Percentiles rank a stretch among this genome's conserved stretches.
phyloP scores from a whole-genome alignment of 2,329 filamentous ascomycete species.

The Calonectria crousiana region DNA sequence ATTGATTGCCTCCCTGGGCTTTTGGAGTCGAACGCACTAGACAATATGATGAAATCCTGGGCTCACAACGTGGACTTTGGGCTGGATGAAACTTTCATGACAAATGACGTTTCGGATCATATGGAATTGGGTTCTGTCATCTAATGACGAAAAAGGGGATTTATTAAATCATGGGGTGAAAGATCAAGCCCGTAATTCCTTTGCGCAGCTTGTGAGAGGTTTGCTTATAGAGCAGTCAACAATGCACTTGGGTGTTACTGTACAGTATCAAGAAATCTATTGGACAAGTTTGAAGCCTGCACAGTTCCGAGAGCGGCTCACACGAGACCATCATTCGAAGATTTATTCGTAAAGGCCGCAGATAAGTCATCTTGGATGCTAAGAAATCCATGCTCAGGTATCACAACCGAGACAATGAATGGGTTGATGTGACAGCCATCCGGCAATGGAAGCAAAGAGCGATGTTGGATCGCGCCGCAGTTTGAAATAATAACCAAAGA shows the following conservation, averaged over 20 bases:
- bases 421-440: too few species aligned
- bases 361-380: too few species aligned
- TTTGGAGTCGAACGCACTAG: background rate
- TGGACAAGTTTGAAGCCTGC: background rate
- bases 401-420: too few species aligned
- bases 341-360: too few species aligned
- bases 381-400: too few species aligned
- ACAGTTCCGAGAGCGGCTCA: background rate
- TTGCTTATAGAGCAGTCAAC: too few species aligned
- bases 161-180: too few species aligned
- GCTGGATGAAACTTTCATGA: background rate
- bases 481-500: too few species aligned
- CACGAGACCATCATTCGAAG: background rate
- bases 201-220: too few species aligned
- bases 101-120: background rate
- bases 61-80: background rate
- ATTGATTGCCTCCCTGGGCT: background rate
- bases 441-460: too few species aligned
- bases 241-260: background rate
- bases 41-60: background rate
- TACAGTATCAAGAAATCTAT: background rate
- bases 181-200: too few species aligned
- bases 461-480: too few species aligned
- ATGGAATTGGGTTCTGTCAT: background rate
- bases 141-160: background rate